Conservation (phyloP, 108 stramenopile genomes). For the Fistulifera pelliculosa region DNA sequence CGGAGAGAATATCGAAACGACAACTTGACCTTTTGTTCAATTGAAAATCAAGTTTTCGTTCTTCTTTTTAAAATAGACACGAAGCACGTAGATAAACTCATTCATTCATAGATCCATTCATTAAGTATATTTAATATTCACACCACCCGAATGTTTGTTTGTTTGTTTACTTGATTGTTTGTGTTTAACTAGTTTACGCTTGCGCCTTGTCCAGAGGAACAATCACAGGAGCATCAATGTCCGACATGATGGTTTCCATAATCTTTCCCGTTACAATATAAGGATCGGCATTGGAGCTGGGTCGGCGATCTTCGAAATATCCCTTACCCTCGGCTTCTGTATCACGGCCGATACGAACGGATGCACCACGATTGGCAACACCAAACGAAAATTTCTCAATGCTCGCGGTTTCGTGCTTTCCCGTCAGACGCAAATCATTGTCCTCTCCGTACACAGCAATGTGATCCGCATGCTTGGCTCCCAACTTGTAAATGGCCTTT, state of each 20-base stretch:
- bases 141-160: too few species aligned
- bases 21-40: too few species aligned
- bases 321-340: slow-evolving; percentile 86
- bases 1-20: too few species aligned
- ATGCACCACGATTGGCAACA: slow-evolving; percentile 96
- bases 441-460: slow-evolving; percentile 78
- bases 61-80: too few species aligned
- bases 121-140: too few species aligned
- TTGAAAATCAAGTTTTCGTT: too few species aligned
- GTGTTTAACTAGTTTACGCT: slow-evolving; percentile 25
- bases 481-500: slow-evolving; percentile 90
- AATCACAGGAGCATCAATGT: slow-evolving; percentile 60
- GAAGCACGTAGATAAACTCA: too few species aligned
- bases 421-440: slow-evolving; percentile 92
- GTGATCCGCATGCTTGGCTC: slow-evolving; percentile 61
- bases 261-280: slow-evolving; percentile 96
- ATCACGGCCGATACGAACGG: slow-evolving; percentile 90
- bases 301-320: slow-evolving; percentile 98
- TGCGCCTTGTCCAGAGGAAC: slow-evolving; percentile 43
- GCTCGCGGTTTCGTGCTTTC: slow-evolving; percentile 90
- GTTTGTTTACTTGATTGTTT: too few species aligned
- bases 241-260: slow-evolving; percentile 88
- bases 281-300: slow-evolving; percentile 96
- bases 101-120: too few species aligned
- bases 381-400: slow-evolving; percentile 91